Evolutionary conservation across 768 basidiomycete species (phyloP), one percentile per base, ranked within the genome.

Genomic region (Clavulina sp.): DNA sequence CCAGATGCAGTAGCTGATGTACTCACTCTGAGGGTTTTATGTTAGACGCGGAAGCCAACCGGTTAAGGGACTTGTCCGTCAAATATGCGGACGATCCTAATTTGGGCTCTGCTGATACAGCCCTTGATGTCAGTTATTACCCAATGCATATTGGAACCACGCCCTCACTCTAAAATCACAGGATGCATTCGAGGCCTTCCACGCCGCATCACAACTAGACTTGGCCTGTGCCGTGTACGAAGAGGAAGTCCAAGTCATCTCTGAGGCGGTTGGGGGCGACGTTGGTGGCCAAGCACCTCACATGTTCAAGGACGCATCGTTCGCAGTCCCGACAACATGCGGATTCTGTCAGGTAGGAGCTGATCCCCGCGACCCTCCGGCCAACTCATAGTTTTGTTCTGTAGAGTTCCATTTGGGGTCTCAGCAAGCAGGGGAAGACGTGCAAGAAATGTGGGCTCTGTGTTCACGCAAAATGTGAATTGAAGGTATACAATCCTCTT

Each of bases 341-440:
- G 78, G 73, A 13, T 84, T 84, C 61, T 89, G 86, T 69, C 79
- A 82, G 73, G 84, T 80, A 55, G 31, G 69, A 56, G 18, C 32
- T 7, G 36, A 31, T 44, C 24, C 49, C 41, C 52, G 43, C 34
- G 41, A 29, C 48, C 23, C n/a, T 48, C 32, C 26, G 5, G 5
- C 21, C 33, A 47, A 34, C 18, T 47, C 13, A 2, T 58, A 30
- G 38, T 43, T 30, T 52, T 24, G 40, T 28, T 28, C 47, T 13
- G 19, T 23, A 87, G 84, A 71, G 79, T 6, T 82, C 81, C 5
- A 86, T 89, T 29, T 88, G 86, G 85, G 87, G 86, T 5, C 67
- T 88, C 41, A 81, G 76, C 61, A 87, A 85, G 63, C 82, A 84
- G 60, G 86, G 86, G 31, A 88, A 86, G 67, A 84, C 80, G 4